Base-by-base conservation (phyloP, 2,329 filamentous ascomycete genomes). In the Rutstroemia sp. region DNA sequence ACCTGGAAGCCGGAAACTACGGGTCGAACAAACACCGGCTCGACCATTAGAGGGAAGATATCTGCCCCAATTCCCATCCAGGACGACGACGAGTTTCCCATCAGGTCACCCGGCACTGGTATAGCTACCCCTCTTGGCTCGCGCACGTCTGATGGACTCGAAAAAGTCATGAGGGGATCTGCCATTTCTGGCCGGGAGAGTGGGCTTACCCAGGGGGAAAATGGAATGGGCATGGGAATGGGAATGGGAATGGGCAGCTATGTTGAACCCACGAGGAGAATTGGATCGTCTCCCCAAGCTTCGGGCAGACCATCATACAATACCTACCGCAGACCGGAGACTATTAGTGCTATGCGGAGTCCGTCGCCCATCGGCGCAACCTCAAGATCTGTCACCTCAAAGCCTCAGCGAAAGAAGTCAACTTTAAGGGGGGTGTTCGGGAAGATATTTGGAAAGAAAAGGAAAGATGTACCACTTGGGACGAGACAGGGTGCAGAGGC, bases 61-160 rank as follows among this genome's bases (percentile, higher is more conserved):
- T 84, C 81, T 30, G 76, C 75, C 6, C 83, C 83, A 14, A 84
- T 85, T 48, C 81, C 81, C 1, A 78, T 85, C 56, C 61, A 73
- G 42, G 78, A 80, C 57, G 78, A 77, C 62, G 75, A 82, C 59
- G 80, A 82, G 57, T 79, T 82, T 61, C 75, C 78, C 10, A 77
- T 79, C 48, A 72, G 76, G 51, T 73, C 73, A 30, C 74, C 75
- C 2, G 74, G 71, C 9, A 65, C 73, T 5, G 67, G 67, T 30
- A 70, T 73, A 40, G 69, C 71, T 25, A 67, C 68, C 2, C 67
- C 68, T n/a, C 56, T 70, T 12, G 64, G 67, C n/a, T 67, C 54
- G 30, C 61, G 64, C 16, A 48, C 16, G 10, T 44, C 53, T 6
- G 53, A 55, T 55, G 53, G 38, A 25, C 27, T 50, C 53, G 53